A percentile compares a stretch with the other conserved stretches of the same genome.
Evolutionary conservation across 1,284 basidiomycete genomes (phyloP).

Genomic region (Tilletia walkeri): DNA sequence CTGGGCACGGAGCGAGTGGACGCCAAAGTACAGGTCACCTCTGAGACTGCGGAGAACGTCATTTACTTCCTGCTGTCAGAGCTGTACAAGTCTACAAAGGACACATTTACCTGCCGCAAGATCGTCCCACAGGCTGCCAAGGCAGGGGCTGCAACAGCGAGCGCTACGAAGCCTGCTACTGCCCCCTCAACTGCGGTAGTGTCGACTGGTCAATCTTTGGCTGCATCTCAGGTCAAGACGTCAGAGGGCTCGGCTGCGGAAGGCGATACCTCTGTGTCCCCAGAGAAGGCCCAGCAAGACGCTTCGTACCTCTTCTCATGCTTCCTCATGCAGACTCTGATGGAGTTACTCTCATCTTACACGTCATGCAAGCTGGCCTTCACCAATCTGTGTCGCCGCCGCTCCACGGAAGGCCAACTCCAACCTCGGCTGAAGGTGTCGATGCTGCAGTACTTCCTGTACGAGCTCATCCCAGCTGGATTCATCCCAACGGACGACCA

Average conservation of each 20-base stretch:
- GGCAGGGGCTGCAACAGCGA: conserved; percentile 9
- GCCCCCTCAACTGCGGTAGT: not conserved
- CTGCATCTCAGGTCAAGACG: not conserved
- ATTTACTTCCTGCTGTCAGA: conserved; percentile 73
- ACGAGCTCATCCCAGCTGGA: conserved; percentile 53
- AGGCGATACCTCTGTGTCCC: not conserved
- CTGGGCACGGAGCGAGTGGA: not conserved
- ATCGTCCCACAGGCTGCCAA: conserved; percentile 1
- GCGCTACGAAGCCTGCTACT: not conserved
- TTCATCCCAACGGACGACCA: conserved; percentile 43
- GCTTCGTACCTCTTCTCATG: conserved; percentile 68
- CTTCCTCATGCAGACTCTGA: conserved; percentile 86
- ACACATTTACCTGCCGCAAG: conserved; percentile 7
- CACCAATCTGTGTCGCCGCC: conserved; percentile 67
- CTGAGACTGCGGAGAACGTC: conserved; percentile 66
- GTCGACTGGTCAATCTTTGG: no score
- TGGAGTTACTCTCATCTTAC: conserved; percentile 90
- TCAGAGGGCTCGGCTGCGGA: conserved; percentile 11
- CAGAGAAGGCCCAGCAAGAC: conserved; percentile 26
- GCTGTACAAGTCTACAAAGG: conserved; percentile 62
- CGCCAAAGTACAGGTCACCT: not conserved
- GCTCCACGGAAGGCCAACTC: not conserved
- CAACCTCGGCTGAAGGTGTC: conserved; percentile 3
- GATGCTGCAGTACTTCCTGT: conserved; percentile 45
- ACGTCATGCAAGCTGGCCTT: conserved; percentile 84